phyloP scores from a whole-genome alignment of 768 basidiomycete genomes.

The Russula emetica region DNA sequence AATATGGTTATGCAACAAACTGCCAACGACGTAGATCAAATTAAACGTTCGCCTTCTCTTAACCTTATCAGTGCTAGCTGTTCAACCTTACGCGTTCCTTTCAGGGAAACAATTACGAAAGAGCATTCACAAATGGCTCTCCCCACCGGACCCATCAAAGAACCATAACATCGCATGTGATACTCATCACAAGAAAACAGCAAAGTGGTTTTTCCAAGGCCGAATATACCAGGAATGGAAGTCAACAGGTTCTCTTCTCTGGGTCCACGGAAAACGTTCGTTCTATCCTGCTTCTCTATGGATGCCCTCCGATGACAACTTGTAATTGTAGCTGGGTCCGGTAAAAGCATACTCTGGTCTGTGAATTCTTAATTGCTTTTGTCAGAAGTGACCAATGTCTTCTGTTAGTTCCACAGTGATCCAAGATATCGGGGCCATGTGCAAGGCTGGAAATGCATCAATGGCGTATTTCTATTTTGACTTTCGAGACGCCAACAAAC shows the following conservation, averaged over 20 bases:
- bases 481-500: too few relatives aligned
- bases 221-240: neutral
- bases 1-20: neutral
- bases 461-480: too few relatives aligned
- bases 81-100: neutral
- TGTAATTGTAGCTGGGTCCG: neutral
- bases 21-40: neutral
- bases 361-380: neutral
- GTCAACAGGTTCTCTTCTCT: neutral
- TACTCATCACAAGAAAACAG: too few relatives aligned
- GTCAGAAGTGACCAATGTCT: neutral
- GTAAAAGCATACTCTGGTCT: neutral
- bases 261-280: too few relatives aligned
- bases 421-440: too few relatives aligned
- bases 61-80: neutral
- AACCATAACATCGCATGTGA: neutral
- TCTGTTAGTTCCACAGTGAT: neutral
- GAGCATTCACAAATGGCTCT: neutral
- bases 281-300: neutral
- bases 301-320: neutral
- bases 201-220: neutral
- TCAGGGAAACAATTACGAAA: neutral
- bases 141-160: neutral
- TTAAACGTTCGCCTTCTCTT: neutral
- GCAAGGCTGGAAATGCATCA: too few relatives aligned